Evolutionary conservation across 495 filamentous ascomycete genomes (phyloP), one percentile per base, ranked within the genome.

Genomic region (Penicillium dipodomyicola): DNA sequence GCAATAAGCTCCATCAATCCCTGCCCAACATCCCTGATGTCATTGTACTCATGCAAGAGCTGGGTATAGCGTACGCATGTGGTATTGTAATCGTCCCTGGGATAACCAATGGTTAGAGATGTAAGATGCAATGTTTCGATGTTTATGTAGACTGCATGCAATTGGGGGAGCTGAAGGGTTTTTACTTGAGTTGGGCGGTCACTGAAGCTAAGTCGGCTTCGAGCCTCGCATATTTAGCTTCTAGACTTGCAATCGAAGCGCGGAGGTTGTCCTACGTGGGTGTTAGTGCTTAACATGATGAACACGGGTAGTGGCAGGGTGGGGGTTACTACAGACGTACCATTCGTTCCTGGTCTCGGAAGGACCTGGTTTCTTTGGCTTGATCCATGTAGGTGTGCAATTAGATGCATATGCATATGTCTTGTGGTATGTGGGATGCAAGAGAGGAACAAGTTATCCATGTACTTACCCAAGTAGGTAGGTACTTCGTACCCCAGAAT

Each of bases 11-110:
- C 87, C 71, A 91, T 84, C 17, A 93, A 65, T 0, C 87, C 87
- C 65, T 86, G 85, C 0, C 82, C 89, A 3, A 88, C 72, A 67
- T 92, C 89, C 48, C 85, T 82, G 63, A 91, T 84, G 58, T 90
- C 89, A 68, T 93, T 93, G 76, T 92, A 92, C 50, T 84, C 74
- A 63, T 90, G 87, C 7, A 93, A 72, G 1, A 86, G 76, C 54
- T 72, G 74, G 60, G 91, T 90, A 68, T 91, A 87, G 7, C 67
- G 74, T 48, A 85, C 7, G 78, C 25, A 90, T 9, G 80, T 75
- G n/a, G 65, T 63, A 54, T 76, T 58, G 6, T 70, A 65, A 46
- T 72, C 68, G 45, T 67, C 55, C 39, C 72, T 71, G 22, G 9
- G n/a, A 19, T 40, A 30, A 45, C 44, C 4, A 54, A 39, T 15